phyloP scores from a whole-genome alignment of 192 early-diverging fungal genomes.

The Entomortierella beljakovae region DNA sequence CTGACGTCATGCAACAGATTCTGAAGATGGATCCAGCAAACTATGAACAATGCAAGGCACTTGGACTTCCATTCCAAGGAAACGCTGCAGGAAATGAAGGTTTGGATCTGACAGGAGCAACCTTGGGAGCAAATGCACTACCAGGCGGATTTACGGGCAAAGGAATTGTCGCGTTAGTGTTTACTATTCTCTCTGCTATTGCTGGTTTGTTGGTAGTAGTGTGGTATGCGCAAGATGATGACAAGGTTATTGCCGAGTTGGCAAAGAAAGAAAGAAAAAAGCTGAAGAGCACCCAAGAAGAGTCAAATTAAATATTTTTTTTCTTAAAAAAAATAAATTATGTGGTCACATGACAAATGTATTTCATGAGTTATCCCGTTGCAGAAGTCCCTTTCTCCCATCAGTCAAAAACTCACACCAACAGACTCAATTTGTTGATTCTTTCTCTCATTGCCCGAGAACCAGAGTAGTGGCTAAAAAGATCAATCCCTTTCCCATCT shows the following conservation, averaged over 20 bases:
- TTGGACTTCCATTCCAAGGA: constrained; percentile 64
- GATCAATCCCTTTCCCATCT: too few species aligned
- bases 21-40: constrained; percentile 52
- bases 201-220: constrained; percentile 76
- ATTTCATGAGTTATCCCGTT: too few species aligned
- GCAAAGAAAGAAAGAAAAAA: too few species aligned
- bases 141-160: constrained; percentile 64
- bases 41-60: constrained; percentile 62
- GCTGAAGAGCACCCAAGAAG: too few species aligned
- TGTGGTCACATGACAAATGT: too few species aligned
- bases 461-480: too few species aligned
- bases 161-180: constrained; percentile 74
- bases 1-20: constrained; percentile 18
- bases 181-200: constrained; percentile 73
- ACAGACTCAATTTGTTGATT: too few species aligned
- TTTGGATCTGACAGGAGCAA: constrained; percentile 61
- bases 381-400: too few species aligned
- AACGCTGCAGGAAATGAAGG: constrained; percentile 71
- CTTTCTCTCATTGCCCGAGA: too few species aligned
- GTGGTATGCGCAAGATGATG: constrained; percentile 69
- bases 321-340: too few species aligned
- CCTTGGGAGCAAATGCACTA: constrained; percentile 55
- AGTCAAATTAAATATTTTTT: too few species aligned
- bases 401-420: too few species aligned
- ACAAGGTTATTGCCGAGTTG: not conserved